Conservation (phyloP, 2,329 filamentous ascomycete genomes). For the Aspergillus jensenii region DNA sequence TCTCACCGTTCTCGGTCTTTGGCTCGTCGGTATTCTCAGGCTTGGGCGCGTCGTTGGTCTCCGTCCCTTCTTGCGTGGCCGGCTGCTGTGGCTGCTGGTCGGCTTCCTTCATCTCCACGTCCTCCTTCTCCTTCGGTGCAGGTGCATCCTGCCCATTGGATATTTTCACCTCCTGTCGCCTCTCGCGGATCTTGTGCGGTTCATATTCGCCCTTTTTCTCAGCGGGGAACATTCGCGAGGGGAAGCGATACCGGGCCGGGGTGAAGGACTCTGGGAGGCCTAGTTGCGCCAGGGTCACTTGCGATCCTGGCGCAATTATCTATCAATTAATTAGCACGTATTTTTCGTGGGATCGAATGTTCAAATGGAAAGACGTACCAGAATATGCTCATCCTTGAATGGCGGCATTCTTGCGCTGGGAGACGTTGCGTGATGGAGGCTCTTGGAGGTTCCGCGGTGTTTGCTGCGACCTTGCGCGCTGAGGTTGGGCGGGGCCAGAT, state of each 20-base stretch:
- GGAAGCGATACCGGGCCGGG: conserved; percentile 79
- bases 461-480: conserved; percentile 23
- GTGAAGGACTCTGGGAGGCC: conserved; percentile 89
- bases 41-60: conserved; percentile 17
- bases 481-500: conserved; percentile 21
- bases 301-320: conserved; percentile 68
- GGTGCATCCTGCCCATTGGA: conserved; percentile 10
- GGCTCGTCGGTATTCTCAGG: conserved; percentile 23
- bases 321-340: conserved; percentile 22
- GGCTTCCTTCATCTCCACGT: conserved; percentile 49
- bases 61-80: conserved; percentile 16
- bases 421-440: conserved; percentile 7
- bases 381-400: conserved; percentile 54
- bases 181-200: conserved; percentile 73
- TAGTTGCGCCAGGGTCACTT: conserved; percentile 86
- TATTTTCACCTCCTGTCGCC: conserved; percentile 28
- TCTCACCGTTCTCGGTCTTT: conserved; percentile 31
- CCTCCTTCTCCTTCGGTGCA: conserved; percentile 24
- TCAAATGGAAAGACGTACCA: conserved; percentile 38
- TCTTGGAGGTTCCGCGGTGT: conserved; percentile 18
- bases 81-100: conserved; percentile 16
- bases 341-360: conserved; percentile 1
- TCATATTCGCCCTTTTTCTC: conserved; percentile 77
- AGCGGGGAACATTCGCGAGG: conserved; percentile 87
- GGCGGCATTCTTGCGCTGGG: conserved; percentile 43